Evolutionary conservation across 2,329 filamentous ascomycete species (phyloP), one percentile per base, ranked within the genome.

Genomic region (Diaporthe batatas): DNA sequence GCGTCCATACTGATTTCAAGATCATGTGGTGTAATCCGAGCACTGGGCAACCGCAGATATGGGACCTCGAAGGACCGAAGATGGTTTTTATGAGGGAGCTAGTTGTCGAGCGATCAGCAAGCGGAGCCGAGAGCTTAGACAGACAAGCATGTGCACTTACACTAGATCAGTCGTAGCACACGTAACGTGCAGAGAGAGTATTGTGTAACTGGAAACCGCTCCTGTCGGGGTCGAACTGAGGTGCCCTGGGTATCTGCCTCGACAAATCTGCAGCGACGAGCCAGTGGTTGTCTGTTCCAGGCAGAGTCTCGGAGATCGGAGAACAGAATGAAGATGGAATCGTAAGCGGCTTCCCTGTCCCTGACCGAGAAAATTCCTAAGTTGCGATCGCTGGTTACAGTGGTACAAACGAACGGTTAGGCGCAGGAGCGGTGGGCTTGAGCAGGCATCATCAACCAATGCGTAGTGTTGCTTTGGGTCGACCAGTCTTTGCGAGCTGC

Each of bases 11-110:
- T 76, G 77, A 77, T 78, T 72, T 79, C 77, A 75, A 81, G 77
- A 74, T 75, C 75, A 74, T 79, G 78, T 71, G 79, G 75, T 74
- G 76, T 73, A 68, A 64, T 74, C 72, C 59, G 68, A 62, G 68
- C 51, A 62, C 79, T 79, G 72, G 72, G 79, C 78, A 59, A 78
- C 77, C 72, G 79, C 76, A 78, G 81, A 81, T 81, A 82, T 83
- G 79, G 76, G 68, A 59, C 67, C 42, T 59, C 44, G 39, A 62
- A 49, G 76, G 75, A 75, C 73, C 34, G 51, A 57, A 34, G 62
- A 72, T 67, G 44, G 21, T 21, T 62, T 54, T 62, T 70, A 70
- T 62, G 68, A 34, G 44, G 55, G 49, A 42, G 44, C 55, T 70
- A 62, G 12, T 32, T 34, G 7, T 54, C 23, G 14, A 44, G n/a